phyloP scores from a whole-genome alignment of 768 basidiomycete genomes.

The Zangia roseola region DNA sequence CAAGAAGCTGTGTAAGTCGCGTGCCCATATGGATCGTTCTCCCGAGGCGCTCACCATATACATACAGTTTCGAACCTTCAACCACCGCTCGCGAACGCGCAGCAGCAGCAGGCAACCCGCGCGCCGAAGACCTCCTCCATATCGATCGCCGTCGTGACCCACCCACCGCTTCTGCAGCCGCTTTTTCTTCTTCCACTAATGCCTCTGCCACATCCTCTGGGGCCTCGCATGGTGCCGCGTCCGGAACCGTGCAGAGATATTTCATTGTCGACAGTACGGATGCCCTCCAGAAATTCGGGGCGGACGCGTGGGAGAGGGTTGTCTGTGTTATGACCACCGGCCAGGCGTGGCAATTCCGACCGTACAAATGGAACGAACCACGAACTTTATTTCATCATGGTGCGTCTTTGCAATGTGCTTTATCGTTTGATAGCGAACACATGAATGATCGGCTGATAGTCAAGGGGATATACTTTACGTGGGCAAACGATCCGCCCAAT shows the following conservation, averaged over 20 bases:
- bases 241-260: conserved; percentile 54
- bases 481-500: conserved; percentile 90
- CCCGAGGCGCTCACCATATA: too few species aligned
- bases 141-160: conserved; percentile 80
- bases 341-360: conserved; percentile 96
- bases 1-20: conserved; percentile 76
- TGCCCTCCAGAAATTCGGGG: conserved; percentile 86
- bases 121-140: conserved; percentile 82
- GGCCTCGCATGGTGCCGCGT: conserved; percentile 24
- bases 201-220: conserved; percentile 1
- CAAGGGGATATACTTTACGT: conserved; percentile 93
- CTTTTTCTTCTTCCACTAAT: conserved; percentile 14
- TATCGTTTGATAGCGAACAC: background rate
- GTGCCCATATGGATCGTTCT: too few species aligned
- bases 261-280: conserved; percentile 92
- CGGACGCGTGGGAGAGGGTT: conserved; percentile 95
- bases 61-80: too few species aligned
- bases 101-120: conserved; percentile 65
- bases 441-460: conserved; percentile 48
- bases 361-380: conserved; percentile 97
- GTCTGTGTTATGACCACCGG: conserved; percentile 98
- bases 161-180: conserved; percentile 23
- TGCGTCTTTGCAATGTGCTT: conserved; percentile 30
- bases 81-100: conserved; percentile 31
- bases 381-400: conserved; percentile 91